Evolutionary conservation across 768 basidiomycete genomes (phyloP).

Genomic region (Chlorophyllum brunneum): DNA sequence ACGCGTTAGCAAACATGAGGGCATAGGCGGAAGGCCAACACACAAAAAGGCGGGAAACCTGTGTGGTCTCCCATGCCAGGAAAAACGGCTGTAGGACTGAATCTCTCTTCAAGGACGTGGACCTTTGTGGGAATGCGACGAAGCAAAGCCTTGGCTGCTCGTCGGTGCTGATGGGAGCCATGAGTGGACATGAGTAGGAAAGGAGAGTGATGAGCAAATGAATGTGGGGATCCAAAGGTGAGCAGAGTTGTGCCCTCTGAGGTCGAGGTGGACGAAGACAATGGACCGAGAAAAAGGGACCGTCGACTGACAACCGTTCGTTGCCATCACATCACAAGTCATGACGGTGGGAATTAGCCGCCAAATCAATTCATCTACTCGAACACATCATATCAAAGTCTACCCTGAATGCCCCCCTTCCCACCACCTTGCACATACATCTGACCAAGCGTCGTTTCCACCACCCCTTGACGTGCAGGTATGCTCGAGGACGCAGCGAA

Average conservation of each 20-base stretch:
- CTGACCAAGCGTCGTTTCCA: background rate
- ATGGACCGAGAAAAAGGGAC: background rate
- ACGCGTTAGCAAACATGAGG: background rate
- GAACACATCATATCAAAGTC: background rate
- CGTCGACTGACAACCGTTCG: background rate
- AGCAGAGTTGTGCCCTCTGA: background rate
- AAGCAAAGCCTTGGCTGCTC: background rate
- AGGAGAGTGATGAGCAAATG: constrained; percentile 9
- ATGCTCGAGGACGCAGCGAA: background rate
- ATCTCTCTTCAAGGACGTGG: constrained; percentile 9
- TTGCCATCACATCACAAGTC: constrained; percentile 1
- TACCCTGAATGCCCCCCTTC: too few relatives aligned
- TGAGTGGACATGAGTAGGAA: constrained; percentile 7
- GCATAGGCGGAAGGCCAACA: background rate
- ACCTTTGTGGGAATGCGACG: constrained; percentile 4
- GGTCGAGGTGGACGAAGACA: constrained; percentile 2
- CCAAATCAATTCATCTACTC: too few relatives aligned
- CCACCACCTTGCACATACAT: background rate
- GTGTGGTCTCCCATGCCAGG: background rate
- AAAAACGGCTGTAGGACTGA: constrained; percentile 10
- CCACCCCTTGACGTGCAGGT: background rate
- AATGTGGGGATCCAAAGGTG: constrained; percentile 1
- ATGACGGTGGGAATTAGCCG: background rate
- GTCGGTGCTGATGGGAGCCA: constrained; percentile 1
- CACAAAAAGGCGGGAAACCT: background rate